Conservation (phyloP, 441 rosid species). For the Adansonia grandidieri region DNA sequence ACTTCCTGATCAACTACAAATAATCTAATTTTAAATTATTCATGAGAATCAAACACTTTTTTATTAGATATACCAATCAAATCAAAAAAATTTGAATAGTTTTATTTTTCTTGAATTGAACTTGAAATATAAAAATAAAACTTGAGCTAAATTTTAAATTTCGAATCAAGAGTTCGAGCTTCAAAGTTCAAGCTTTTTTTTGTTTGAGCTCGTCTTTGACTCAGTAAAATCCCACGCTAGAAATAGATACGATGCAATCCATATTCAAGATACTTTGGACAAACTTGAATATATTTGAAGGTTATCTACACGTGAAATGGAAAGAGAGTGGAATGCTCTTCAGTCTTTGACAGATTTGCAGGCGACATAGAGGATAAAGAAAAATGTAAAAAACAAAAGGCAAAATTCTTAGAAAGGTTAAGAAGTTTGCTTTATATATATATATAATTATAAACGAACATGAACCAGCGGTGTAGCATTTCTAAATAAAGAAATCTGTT, state of each 20-base stretch:
- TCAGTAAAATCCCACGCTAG: no score
- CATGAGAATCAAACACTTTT: no score
- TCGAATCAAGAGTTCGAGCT: no score
- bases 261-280: neutral
- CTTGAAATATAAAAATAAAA: no score
- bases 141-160: no score
- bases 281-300: neutral
- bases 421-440: neutral
- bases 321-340: neutral
- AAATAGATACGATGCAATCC: neutral
- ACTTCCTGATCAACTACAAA: no score
- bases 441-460: neutral
- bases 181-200: no score
- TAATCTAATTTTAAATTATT: no score
- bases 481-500: conserved; percentile 15
- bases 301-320: neutral
- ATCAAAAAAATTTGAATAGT: no score
- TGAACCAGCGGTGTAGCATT: conserved; percentile 5
- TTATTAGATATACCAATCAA: no score
- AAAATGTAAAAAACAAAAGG: neutral
- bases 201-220: no score
- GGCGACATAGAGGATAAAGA: neutral
- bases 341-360: neutral
- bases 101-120: no score
- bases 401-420: neutral